Percentiles rank a stretch among this genome's conserved stretches.
Evolutionary conservation across 179 eudicot species (phyloP).

Genomic region (Drosera spatulata): DNA sequence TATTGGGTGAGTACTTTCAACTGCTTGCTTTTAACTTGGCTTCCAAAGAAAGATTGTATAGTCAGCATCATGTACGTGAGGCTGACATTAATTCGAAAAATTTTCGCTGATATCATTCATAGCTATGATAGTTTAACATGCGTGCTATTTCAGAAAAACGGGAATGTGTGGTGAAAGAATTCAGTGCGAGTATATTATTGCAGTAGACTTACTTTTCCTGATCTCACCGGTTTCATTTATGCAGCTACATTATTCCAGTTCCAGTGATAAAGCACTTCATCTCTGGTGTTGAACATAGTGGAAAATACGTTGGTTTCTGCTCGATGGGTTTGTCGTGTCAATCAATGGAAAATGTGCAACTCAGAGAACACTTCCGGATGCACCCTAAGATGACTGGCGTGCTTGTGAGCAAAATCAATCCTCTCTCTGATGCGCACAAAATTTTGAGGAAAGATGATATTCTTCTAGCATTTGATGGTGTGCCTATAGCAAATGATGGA

Average conservation of each 20-base stretch:
- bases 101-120: no score
- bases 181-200: no score
- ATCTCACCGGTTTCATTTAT: conserved; percentile 5
- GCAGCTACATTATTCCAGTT: conserved; percentile 90
- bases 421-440: conserved; percentile 62
- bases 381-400: conserved; percentile 74
- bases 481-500: conserved; percentile 85
- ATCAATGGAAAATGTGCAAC: conserved; percentile 79
- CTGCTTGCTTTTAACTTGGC: background rate
- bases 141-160: no score
- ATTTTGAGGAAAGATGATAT: conserved; percentile 77
- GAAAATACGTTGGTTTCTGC: conserved; percentile 82
- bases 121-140: no score
- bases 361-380: conserved; percentile 77
- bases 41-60: background rate
- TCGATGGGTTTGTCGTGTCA: conserved; percentile 95
- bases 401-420: conserved; percentile 74
- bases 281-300: conserved; percentile 74
- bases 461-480: conserved; percentile 78
- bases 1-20: conserved; percentile 57
- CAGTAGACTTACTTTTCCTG: background rate
- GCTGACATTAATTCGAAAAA: background rate
- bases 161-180: no score
- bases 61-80: background rate
- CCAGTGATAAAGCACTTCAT: conserved; percentile 89